Conservation (phyloP, 805 yeast genomes). For the Teunomyces panamensis region DNA sequence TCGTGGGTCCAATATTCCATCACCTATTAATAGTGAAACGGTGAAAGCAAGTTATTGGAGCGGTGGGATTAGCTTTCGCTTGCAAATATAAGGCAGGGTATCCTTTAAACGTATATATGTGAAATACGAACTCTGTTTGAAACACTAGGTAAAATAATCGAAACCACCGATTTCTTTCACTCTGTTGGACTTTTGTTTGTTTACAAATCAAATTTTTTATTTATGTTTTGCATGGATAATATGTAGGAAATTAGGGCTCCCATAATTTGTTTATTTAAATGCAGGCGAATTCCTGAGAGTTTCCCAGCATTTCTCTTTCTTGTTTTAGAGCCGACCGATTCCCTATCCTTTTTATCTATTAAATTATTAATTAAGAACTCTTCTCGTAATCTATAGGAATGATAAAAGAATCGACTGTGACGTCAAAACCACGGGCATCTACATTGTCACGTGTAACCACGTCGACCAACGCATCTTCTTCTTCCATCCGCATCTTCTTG, state of each 20-base stretch:
- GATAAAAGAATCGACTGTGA: slow-evolving; percentile 50
- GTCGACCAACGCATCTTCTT: slow-evolving; percentile 62
- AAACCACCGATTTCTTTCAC: no score
- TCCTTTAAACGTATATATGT: background rate
- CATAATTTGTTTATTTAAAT: background rate
- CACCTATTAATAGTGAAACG: background rate
- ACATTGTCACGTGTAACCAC: slow-evolving; percentile 57
- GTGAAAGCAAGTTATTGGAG: background rate
- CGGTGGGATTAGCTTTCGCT: background rate
- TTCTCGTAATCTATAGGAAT: slow-evolving; percentile 50
- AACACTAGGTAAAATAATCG: no score
- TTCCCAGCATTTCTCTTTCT: background rate
- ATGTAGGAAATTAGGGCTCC: background rate
- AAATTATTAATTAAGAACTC: background rate
- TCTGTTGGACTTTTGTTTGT: slow-evolving; percentile 11
- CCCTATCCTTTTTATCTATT: background rate
- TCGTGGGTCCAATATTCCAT: background rate
- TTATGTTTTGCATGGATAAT: slow-evolving; percentile 4
- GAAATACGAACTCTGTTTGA: background rate
- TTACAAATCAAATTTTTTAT: slow-evolving; percentile 17
- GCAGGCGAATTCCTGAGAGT: background rate
- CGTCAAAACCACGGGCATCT: slow-evolving; percentile 72
- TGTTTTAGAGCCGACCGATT: background rate
- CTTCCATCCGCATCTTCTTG: slow-evolving; percentile 60
- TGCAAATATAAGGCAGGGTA: background rate